phyloP scores from a whole-genome alignment of 495 filamentous ascomycete genomes.

The Penicillium crystallinum region DNA sequence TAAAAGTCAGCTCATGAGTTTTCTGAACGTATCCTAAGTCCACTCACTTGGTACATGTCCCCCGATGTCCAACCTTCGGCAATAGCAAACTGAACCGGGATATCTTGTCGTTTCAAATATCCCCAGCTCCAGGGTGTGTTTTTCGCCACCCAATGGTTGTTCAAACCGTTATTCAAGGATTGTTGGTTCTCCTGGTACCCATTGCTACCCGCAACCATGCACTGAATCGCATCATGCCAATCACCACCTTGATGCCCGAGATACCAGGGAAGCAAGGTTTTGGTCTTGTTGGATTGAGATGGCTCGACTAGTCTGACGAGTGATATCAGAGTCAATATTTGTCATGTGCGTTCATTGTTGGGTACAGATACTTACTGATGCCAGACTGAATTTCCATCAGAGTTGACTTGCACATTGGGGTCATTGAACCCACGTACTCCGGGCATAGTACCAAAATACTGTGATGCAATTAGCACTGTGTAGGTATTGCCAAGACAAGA shows the following conservation, averaged over 20 bases:
- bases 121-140: slow-evolving; percentile 54
- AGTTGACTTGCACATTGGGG: slow-evolving; percentile 51
- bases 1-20: neutral
- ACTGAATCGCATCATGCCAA: slow-evolving; percentile 48
- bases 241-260: slow-evolving; percentile 46
- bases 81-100: slow-evolving; percentile 51
- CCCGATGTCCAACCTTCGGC: slow-evolving; percentile 50
- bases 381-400: slow-evolving; percentile 39
- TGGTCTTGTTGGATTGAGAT: slow-evolving; percentile 15
- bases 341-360: neutral
- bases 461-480: neutral
- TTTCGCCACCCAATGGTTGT: slow-evolving; percentile 48
- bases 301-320: slow-evolving; percentile 17
- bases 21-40: neutral
- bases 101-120: slow-evolving; percentile 43
- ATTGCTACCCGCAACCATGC: slow-evolving; percentile 48
- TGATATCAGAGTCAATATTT: neutral
- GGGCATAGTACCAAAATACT: slow-evolving; percentile 54
- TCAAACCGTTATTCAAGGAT: slow-evolving; percentile 44
- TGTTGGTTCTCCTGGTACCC: slow-evolving; percentile 48
- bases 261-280: slow-evolving; percentile 48
- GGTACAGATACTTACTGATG: slow-evolving; percentile 41
- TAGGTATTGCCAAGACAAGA: neutral
- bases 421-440: slow-evolving; percentile 53
- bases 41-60: slow-evolving; percentile 50